A percentile compares a stretch with the other conserved stretches of the same genome.
Conservation (phyloP, 345 rosid species). For the Syzygium oleosum region DNA sequence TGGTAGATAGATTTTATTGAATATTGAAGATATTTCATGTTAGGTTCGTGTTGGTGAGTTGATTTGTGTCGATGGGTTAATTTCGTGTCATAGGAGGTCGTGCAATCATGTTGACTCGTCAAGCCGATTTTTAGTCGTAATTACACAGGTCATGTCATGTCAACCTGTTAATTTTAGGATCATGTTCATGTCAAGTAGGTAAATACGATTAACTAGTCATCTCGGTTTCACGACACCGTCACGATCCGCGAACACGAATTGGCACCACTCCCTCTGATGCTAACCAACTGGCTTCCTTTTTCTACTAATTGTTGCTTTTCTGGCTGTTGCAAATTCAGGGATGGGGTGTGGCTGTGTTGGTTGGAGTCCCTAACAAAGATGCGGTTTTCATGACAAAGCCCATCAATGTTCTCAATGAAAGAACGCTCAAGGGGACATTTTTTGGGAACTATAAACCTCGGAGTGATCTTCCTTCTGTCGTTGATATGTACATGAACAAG, state of each 20-base stretch:
- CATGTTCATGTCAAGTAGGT: neutral
- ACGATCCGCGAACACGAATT: neutral
- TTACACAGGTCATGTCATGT: too few relatives aligned
- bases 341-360: constrained; percentile 43
- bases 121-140: too few relatives aligned
- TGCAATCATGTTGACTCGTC: neutral
- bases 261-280: neutral
- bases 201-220: neutral
- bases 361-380: constrained; percentile 35
- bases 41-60: neutral
- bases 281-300: neutral
- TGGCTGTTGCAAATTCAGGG: constrained; percentile 9
- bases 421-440: constrained; percentile 36
- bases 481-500: constrained; percentile 29
- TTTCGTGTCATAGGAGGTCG: neutral
- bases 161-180: neutral
- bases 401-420: constrained; percentile 21
- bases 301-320: neutral
- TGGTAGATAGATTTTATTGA: neutral
- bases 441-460: constrained; percentile 40
- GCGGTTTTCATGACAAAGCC: constrained; percentile 35
- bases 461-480: constrained; percentile 27
- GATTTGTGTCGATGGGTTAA: neutral
- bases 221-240: neutral
- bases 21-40: neutral